Conservation (phyloP, 139 green algal genomes). For the Tetradesmus obliquus region DNA sequence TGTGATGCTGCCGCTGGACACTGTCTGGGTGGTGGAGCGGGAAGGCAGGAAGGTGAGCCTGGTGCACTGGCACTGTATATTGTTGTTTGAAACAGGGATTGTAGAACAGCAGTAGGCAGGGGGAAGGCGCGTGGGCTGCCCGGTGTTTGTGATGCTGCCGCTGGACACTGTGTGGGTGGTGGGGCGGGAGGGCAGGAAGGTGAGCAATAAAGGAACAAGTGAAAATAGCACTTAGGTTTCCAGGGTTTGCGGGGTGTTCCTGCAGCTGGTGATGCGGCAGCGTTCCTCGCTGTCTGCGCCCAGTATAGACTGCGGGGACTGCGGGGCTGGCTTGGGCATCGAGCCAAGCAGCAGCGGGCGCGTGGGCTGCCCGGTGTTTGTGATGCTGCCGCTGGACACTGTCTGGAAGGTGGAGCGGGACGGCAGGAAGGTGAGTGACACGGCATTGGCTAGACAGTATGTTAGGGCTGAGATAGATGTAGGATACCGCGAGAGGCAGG, state of each 20-base stretch:
- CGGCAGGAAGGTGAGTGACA: conserved; percentile 46
- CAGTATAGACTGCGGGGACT: neutral
- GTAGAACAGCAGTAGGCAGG: neutral
- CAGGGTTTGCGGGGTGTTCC: too few species aligned
- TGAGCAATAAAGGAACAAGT: neutral
- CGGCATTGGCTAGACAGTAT: too few species aligned
- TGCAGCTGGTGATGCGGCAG: too few species aligned
- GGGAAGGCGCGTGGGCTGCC: conserved; percentile 62
- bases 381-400: conserved; percentile 99
- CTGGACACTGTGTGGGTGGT: conserved; percentile 97
- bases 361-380: conserved; percentile 89
- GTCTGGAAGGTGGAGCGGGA: conserved; percentile 94
- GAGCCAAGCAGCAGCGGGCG: conserved; percentile 48
- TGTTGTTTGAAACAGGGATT: too few species aligned
- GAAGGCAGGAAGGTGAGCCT: conserved; percentile 64
- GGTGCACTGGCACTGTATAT: neutral
- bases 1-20: conserved; percentile 99
- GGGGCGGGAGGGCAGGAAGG: conserved; percentile 78
- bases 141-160: conserved; percentile 99
- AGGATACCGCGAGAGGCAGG: too few species aligned
- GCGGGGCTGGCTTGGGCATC: neutral
- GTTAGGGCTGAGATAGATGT: too few species aligned
- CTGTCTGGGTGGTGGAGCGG: conserved; percentile 93
- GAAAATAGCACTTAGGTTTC: neutral
- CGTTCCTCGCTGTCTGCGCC: neutral